Evolutionary conservation across 768 basidiomycete genomes (phyloP), one percentile per base, ranked within the genome.

Genomic region (Phylloporus rhodoxanthus): DNA sequence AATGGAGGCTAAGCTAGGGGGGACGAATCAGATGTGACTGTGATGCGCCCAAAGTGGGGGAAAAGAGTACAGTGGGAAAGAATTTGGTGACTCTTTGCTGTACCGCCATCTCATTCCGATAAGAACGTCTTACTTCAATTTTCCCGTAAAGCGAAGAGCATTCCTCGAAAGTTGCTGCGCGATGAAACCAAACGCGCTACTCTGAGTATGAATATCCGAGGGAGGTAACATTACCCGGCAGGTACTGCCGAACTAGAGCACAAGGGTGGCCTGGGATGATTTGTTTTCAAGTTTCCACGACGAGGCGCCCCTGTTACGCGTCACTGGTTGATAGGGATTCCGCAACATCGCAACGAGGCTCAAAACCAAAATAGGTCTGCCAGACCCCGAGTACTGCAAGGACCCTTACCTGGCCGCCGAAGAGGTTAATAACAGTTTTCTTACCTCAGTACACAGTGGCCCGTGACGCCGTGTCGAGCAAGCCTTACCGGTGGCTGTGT

Each of bases 281-380:
- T 30, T 29, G 43, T 48, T 49, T 45, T 47, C 37, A 38, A 9
- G n/a, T 47, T 66, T 66, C 66, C 64, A 66, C 66, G 67, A 36
- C 26, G 20, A 23, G 48, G 38, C 64, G 49, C 62, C 66, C 64
- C 64, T 66, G 61, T 47, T 23, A 26, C 42, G 23, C 39, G 43
- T 25, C 28, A 29, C 15, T 25, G 11, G 26, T 42, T 42, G 41
- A 28, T 45, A 48, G 28, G 43, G 45, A 51, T 52, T 51, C 38
- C 48, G 39, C 60, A 53, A 48, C 64, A 64, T 61, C 57, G 54
- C 50, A 56, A 62, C 56, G 53, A 59, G 55, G 64, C 61, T 64
- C 55, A 53, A 41, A 60, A 54, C 50, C 48, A 43, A 47, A 53
- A 56, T 37, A 29, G 20, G 15, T 10, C 41, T 28, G 39, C 17